These are phyloP conservation scores for Lenzites betulinus DNA, from an alignment of 768 basidiomycete species.

Conservation along the genomic window DNA sequence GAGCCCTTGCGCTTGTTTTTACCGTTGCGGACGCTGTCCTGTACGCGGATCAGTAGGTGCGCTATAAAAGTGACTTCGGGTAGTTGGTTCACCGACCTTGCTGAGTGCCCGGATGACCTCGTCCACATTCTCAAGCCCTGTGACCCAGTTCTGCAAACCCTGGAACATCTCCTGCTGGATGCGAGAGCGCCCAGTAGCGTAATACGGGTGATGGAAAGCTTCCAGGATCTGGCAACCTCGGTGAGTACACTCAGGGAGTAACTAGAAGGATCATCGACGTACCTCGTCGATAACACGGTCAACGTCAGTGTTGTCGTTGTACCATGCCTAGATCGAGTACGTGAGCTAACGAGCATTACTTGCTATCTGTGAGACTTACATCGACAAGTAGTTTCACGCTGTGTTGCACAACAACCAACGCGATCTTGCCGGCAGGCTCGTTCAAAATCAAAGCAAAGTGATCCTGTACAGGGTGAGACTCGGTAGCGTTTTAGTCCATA, in stretches of 20 bases:
- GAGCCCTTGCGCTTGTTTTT: constrained; percentile 59
- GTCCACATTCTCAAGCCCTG: constrained; percentile 46
- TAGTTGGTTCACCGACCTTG: constrained; percentile 42
- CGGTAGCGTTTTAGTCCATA: not conserved
- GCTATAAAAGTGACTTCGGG: not conserved
- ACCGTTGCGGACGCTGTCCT: constrained; percentile 57
- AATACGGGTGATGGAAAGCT: constrained; percentile 74
- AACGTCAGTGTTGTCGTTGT: constrained; percentile 44
- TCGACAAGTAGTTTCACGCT: constrained; percentile 59
- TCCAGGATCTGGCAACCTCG: constrained; percentile 48
- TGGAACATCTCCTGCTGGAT: constrained; percentile 66
- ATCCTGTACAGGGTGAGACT: constrained; percentile 42
- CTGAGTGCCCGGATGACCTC: constrained; percentile 51
- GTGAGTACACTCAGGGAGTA: not conserved
- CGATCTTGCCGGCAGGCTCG: constrained; percentile 75
- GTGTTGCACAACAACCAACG: constrained; percentile 65
- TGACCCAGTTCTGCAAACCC: constrained; percentile 55
- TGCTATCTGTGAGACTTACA: constrained; percentile 28
- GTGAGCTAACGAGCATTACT: not conserved
- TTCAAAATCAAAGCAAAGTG: constrained; percentile 74
- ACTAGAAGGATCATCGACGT: constrained; percentile 1
- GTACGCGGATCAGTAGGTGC: not conserved
- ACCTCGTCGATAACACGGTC: constrained; percentile 49
- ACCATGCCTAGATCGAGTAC: constrained; percentile 45
- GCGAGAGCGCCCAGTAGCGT: constrained; percentile 50